These are phyloP conservation scores for Sphagnurus paluster DNA, from an alignment of 1,284 basidiomycete genomes.

Conservation along the genomic window DNA sequence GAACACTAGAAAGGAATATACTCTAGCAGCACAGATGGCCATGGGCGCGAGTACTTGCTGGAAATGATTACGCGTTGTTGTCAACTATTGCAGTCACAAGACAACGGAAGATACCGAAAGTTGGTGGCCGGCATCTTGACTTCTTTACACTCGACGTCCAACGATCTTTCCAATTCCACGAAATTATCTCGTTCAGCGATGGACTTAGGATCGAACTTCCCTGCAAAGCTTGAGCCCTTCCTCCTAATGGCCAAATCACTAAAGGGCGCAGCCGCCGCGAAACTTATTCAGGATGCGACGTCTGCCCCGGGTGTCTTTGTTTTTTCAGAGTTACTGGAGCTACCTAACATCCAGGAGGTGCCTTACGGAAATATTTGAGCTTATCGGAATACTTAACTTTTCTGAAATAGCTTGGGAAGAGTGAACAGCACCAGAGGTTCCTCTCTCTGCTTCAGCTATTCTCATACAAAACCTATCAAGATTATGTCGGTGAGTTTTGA, in stretches of 20 bases:
- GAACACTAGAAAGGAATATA: no score
- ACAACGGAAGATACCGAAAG: background rate
- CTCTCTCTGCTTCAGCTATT: slow-evolving; percentile 79
- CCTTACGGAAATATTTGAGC: background rate
- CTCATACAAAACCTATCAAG: slow-evolving; percentile 82
- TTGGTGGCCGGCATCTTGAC: background rate
- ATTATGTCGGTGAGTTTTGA: slow-evolving; percentile 62
- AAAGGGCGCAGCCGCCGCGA: slow-evolving; percentile 89
- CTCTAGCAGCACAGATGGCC: no score
- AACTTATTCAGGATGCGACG: slow-evolving; percentile 84
- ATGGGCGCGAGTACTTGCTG: no score
- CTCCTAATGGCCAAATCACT: slow-evolving; percentile 87
- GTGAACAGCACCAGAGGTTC: slow-evolving; percentile 60
- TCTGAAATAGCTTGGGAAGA: slow-evolving; percentile 56
- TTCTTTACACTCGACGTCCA: slow-evolving; percentile 1
- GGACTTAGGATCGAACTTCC: slow-evolving; percentile 38
- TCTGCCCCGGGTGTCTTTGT: slow-evolving; percentile 88
- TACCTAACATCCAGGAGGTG: slow-evolving; percentile 83
- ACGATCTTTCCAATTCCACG: no score
- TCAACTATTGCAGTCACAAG: background rate
- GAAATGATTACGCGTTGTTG: background rate
- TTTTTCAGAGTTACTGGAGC: slow-evolving; percentile 84
- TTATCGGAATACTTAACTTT: background rate
- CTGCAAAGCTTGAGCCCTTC: slow-evolving; percentile 81
- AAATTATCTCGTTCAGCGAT: slow-evolving; percentile 5